Percentiles rank a stretch among this genome's conserved stretches.
phyloP scores from a whole-genome alignment of 352 stramenopile genomes.

The Phytophthora capsici region DNA sequence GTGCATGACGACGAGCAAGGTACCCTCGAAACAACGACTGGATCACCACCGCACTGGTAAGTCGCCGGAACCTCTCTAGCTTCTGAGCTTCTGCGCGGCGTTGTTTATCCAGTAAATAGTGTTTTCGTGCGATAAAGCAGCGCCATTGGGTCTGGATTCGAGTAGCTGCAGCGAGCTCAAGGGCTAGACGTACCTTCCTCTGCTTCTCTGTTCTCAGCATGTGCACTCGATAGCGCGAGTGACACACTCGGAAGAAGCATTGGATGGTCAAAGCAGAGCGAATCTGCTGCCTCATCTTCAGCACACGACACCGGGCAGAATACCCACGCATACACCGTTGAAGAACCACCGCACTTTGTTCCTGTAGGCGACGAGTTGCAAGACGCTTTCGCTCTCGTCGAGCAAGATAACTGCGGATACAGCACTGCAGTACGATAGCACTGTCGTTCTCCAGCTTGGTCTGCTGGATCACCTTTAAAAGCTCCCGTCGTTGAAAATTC shows the following conservation, averaged over 20 bases:
- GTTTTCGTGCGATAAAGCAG: constrained; percentile 28
- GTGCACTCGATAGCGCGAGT: constrained; percentile 45
- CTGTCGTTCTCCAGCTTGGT: constrained; percentile 67
- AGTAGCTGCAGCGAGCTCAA: constrained; percentile 45
- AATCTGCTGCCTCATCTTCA: constrained; percentile 33
- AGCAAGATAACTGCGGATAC: constrained; percentile 56
- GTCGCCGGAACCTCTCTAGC: constrained; percentile 44
- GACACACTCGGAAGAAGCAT: constrained; percentile 48
- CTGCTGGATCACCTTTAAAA: constrained; percentile 69
- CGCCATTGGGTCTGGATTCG: constrained; percentile 65
- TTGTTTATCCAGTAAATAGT: constrained; percentile 43
- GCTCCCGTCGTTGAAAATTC: constrained; percentile 59
- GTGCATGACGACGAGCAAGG: constrained; percentile 48
- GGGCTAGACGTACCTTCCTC: constrained; percentile 22
- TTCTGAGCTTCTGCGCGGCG: constrained; percentile 38
- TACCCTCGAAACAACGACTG: constrained; percentile 74
- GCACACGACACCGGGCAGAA: constrained; percentile 45
- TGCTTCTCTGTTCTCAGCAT: constrained; percentile 50
- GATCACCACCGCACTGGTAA: constrained; percentile 62
- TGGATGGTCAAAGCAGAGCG: constrained; percentile 66
- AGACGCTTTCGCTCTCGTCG: constrained; percentile 50
- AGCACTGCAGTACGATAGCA: constrained; percentile 63
- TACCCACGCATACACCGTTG: constrained; percentile 60
- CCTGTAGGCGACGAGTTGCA: constrained; percentile 6
- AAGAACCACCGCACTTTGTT: constrained; percentile 47